These are phyloP conservation scores for Lasiodiplodia gonubiensis DNA, from an alignment of 2,329 filamentous ascomycete genomes.

Conservation along the genomic window DNA sequence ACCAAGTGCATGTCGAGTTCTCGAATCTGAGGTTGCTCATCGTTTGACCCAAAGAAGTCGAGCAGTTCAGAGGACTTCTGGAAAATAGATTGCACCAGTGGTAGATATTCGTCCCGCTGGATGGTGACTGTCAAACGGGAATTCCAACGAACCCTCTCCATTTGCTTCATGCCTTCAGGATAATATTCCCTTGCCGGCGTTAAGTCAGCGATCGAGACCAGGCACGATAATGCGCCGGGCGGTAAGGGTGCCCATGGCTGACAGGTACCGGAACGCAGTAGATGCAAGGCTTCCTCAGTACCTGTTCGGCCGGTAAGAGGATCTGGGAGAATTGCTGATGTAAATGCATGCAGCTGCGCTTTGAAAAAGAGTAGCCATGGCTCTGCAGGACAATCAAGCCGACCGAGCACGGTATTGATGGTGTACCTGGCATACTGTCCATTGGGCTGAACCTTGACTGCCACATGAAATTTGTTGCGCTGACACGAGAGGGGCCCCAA, in stretches of 20 bases:
- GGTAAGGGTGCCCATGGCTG: slow-evolving; percentile 46
- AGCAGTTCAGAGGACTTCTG: slow-evolving; percentile 30
- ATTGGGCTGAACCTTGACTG: slow-evolving; percentile 44
- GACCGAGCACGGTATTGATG: slow-evolving; percentile 61
- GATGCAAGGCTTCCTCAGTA: slow-evolving; percentile 63
- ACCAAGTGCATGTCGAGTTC: neutral
- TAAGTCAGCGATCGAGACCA: slow-evolving; percentile 42
- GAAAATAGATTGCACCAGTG: slow-evolving; percentile 32
- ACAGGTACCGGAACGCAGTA: slow-evolving; percentile 56
- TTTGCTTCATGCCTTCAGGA: slow-evolving; percentile 35
- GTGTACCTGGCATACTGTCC: slow-evolving; percentile 57
- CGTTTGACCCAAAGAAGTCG: slow-evolving; percentile 1
- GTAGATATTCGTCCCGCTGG: slow-evolving; percentile 42
- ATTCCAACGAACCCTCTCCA: slow-evolving; percentile 44
- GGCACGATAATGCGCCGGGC: neutral
- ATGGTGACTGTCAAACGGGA: slow-evolving; percentile 33
- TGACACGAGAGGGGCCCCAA: slow-evolving; percentile 47
- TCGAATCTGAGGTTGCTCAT: neutral
- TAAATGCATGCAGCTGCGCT: slow-evolving; percentile 65
- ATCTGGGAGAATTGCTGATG: slow-evolving; percentile 64
- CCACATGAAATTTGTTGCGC: slow-evolving; percentile 51
- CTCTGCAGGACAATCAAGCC: slow-evolving; percentile 64
- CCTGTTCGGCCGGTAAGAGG: slow-evolving; percentile 64
- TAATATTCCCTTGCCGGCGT: slow-evolving; percentile 46
- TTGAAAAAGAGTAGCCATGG: slow-evolving; percentile 62